Conservation (phyloP, 306 rosid genomes). For the Dalbergia cultrata region DNA sequence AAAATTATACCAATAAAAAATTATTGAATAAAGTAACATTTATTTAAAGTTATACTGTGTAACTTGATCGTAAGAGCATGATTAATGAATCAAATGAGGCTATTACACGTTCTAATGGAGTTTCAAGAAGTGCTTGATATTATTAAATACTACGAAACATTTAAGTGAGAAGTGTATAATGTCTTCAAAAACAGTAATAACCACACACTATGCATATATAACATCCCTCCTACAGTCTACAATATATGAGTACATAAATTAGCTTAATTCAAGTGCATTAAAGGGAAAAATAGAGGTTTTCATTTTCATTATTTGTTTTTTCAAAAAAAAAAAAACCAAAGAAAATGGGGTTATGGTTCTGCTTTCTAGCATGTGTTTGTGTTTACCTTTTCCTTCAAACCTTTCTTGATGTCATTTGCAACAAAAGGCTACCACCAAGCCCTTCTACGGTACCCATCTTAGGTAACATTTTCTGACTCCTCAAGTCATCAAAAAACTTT, state of each 20-base stretch:
- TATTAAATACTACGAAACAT: not conserved
- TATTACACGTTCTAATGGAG: not conserved
- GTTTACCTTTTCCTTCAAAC: constrained; percentile 24
- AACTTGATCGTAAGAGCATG: too few relatives aligned
- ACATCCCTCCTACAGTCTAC: not conserved
- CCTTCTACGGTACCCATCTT: constrained; percentile 61
- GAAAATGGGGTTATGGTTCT: constrained; percentile 51
- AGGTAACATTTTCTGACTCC: constrained; percentile 61
- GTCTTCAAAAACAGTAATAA: not conserved
- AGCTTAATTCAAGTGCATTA: not conserved
- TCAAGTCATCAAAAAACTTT: constrained; percentile 57
- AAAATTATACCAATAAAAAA: too few relatives aligned
- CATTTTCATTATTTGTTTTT: not conserved
- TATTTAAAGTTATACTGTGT: too few relatives aligned
- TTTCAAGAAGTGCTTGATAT: not conserved
- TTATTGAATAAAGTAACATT: too few relatives aligned
- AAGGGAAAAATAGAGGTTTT: not conserved
- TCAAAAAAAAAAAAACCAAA: too few relatives aligned
- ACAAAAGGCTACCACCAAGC: constrained; percentile 59
- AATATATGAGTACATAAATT: constrained; percentile 5
- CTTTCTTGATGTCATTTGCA: not conserved
- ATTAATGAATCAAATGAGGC: not conserved
- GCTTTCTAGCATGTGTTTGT: constrained; percentile 29
- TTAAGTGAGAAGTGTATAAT: not conserved
- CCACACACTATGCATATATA: not conserved